Conservation (phyloP, 1,284 basidiomycete species). For the Tilletia indica region DNA sequence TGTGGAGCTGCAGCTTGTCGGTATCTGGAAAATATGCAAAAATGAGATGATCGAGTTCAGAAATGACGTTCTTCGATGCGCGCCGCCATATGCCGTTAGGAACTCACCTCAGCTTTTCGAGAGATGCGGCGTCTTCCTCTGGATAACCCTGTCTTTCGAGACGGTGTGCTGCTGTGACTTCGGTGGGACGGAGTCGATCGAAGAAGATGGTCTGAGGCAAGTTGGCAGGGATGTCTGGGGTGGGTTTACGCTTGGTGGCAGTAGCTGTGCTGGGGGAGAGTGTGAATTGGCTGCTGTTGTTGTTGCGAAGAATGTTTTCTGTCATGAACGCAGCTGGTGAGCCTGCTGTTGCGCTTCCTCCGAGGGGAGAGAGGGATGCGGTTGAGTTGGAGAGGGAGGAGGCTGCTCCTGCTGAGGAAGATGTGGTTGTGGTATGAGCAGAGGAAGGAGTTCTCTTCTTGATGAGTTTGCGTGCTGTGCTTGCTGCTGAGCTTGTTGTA, state of each 20-base stretch:
- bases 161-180: conserved; percentile 39
- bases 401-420: neutral
- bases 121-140: conserved; percentile 43
- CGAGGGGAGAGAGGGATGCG: neutral
- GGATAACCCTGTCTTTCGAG: conserved; percentile 38
- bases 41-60: neutral
- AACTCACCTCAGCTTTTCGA: conserved; percentile 35
- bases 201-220: conserved; percentile 37
- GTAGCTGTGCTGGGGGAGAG: neutral
- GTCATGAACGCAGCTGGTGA: neutral
- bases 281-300: neutral
- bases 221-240: conserved; percentile 5
- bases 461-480: conserved; percentile 6
- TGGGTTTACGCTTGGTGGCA: neutral
- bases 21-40: conserved; percentile 19
- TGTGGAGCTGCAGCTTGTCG: conserved; percentile 48
- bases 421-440: neutral
- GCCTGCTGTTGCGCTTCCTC: neutral
- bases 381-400: neutral
- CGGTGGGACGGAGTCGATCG: conserved; percentile 42
- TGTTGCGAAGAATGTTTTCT: neutral
- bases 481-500: neutral
- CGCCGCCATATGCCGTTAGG: neutral
- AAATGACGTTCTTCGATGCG: neutral
- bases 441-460: neutral